phyloP scores from a whole-genome alignment of 306 rosid genomes.

The Urtica urens region DNA sequence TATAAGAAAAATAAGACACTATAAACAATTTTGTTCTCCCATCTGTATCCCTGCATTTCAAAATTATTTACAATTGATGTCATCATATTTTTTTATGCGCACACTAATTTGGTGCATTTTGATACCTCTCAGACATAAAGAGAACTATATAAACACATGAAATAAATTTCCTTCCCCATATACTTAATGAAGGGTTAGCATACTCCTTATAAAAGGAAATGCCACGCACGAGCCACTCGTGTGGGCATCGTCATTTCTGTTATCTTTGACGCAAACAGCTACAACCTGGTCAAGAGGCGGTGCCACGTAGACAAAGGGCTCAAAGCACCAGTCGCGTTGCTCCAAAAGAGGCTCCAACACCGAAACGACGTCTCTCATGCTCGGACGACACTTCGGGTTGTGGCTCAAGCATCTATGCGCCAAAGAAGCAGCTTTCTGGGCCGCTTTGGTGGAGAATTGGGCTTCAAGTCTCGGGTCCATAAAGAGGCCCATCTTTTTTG shows the following conservation, averaged over 20 bases:
- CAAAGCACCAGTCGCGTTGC: slow-evolving; percentile 34
- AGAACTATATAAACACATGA: too few species aligned
- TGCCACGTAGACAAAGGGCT: slow-evolving; percentile 70
- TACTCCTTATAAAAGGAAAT: too few species aligned
- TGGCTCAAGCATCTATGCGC: slow-evolving; percentile 57
- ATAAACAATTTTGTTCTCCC: too few species aligned
- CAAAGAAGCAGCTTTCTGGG: slow-evolving; percentile 44
- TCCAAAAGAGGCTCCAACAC: slow-evolving; percentile 47
- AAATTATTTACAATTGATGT: too few species aligned
- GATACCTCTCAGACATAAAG: too few species aligned
- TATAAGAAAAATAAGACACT: too few species aligned
- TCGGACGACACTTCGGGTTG: slow-evolving; percentile 48
- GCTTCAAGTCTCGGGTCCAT: slow-evolving; percentile 58
- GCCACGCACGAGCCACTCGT: too few species aligned
- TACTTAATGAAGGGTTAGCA: too few species aligned
- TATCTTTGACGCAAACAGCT: background rate
- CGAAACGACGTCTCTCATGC: slow-evolving; percentile 47
- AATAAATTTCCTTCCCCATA: too few species aligned
- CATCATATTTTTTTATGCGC: too few species aligned
- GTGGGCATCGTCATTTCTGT: background rate
- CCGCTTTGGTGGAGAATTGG: slow-evolving; percentile 45
- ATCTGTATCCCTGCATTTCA: too few species aligned
- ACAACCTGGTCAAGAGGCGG: slow-evolving; percentile 19
- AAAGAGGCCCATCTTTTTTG: slow-evolving; percentile 24
- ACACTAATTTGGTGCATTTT: too few species aligned